These are phyloP conservation scores for Penicillium ucsense DNA, from an alignment of 495 filamentous ascomycete species.

Conservation along the genomic window DNA sequence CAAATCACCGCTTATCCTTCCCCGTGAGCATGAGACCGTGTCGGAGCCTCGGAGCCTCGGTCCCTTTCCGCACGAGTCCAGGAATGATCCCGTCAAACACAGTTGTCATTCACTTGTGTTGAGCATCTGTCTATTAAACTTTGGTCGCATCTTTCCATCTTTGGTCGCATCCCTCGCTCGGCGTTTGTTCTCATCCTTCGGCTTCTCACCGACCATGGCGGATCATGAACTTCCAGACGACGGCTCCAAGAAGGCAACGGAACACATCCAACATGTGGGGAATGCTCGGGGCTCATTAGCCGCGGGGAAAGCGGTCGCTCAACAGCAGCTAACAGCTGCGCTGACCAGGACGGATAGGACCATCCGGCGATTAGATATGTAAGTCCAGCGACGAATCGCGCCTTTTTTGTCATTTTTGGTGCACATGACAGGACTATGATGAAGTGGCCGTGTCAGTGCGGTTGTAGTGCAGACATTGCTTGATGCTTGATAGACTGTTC, in stretches of 20 bases:
- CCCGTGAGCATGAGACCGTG: neutral
- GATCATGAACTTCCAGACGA: conserved; percentile 6
- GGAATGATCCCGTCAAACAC: neutral
- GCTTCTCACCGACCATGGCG: conserved; percentile 5
- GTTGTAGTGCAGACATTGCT: no score
- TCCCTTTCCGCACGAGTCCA: conserved; percentile 6
- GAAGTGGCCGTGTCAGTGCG: no score
- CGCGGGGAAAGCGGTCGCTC: conserved; percentile 16
- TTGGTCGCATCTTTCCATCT: conserved; percentile 6
- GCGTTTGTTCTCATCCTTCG: neutral
- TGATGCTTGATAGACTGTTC: no score
- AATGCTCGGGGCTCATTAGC: conserved; percentile 10
- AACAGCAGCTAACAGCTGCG: conserved; percentile 21
- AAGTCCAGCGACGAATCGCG: conserved; percentile 3
- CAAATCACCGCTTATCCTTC: no score
- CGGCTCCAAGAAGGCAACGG: neutral
- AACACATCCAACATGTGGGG: conserved; percentile 16
- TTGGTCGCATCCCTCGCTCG: no score
- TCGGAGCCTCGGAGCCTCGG: conserved; percentile 15
- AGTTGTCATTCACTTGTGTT: no score
- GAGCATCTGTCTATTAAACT: no score
- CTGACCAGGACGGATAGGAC: conserved; percentile 26
- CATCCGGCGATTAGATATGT: conserved; percentile 30
- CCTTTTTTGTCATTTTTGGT: neutral
- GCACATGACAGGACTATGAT: no score